Evolutionary conservation across 352 stramenopile genomes (phyloP), one percentile per base, ranked within the genome.

Genomic region (Pythium guiyangense): DNA sequence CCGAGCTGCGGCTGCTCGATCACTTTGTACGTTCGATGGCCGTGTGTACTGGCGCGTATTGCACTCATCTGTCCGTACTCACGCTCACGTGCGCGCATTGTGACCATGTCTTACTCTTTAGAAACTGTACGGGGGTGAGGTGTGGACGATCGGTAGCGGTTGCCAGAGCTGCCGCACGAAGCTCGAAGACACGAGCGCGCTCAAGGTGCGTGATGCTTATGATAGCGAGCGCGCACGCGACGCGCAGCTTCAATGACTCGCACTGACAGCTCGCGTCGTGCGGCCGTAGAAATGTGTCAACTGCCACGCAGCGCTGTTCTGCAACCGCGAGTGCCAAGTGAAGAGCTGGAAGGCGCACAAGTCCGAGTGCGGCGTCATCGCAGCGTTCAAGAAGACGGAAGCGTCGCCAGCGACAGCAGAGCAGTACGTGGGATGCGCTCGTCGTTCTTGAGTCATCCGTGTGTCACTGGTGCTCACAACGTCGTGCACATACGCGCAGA

Each of bases 111-210:
- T 29, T 18, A n/a, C 4, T 14, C 53, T 15, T 27, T 49, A 84
- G 74, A 83, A 88, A 67, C 59, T 82, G n/a, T 67, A 80, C 43
- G 81, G 81, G 15, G 81, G 79, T 31, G 81, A 88, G 44, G 81
- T 92, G 45, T 90, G 79, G 79, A 76, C 54, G n/a, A 77, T 90
- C 45, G 79, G 79, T 34, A 49, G 43, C 17, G 79, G 77, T 18
- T 90, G 79, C 49, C 66, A 90, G 49, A 70, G 62, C 59, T 90
- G 79, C 59, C 74, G 75, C 47, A 47, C 75, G 51, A 79, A 65
- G 35, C 35, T 70, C 8, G 69, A 82, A 22, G 69, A 86, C 64
- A 62, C 62, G 17, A 73, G 60, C 43, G 54, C 52, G 18, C 62
- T 90, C 25, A 87, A 87, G 74, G 74, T 84, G 17, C 15, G 55